Percentiles rank a stretch among this genome's conserved stretches.
phyloP scores from a whole-genome alignment of 2,329 filamentous ascomycete genomes.

The Colletotrichum sp. region DNA sequence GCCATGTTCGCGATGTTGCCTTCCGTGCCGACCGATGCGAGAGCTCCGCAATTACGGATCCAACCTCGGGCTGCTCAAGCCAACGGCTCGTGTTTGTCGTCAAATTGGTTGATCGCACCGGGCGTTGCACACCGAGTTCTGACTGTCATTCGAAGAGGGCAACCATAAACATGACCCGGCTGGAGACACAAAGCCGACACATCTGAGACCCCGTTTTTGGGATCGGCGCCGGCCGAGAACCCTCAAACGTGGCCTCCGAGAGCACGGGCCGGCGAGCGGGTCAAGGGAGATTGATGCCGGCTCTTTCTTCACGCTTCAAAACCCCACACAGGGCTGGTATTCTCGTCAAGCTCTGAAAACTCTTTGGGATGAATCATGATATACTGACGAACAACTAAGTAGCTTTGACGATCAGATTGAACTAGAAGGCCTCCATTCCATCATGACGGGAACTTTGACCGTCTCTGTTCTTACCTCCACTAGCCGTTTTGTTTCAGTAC shows the following conservation, averaged over 20 bases:
- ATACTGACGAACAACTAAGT: too few species aligned
- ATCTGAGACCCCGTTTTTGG: neutral
- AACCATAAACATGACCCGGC: accelerated
- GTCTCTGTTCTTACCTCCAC: too few species aligned
- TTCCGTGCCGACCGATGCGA: neutral
- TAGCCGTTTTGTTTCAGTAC: too few species aligned
- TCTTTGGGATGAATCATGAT: too few species aligned
- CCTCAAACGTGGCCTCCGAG: neutral
- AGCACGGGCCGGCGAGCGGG: neutral
- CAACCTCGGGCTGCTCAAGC: neutral
- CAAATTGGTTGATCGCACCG: too few species aligned
- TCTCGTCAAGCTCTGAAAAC: too few species aligned
- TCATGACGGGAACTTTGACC: too few species aligned
- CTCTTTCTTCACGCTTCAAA: too few species aligned
- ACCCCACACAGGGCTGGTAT: too few species aligned
- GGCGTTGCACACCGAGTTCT: too few species aligned
- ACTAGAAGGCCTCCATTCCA: too few species aligned
- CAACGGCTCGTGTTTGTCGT: neutral
- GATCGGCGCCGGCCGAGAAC: neutral
- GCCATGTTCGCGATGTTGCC: neutral
- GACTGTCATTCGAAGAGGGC: neutral
- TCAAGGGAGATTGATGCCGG: accelerated
- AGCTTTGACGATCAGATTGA: too few species aligned
- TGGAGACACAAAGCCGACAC: neutral
- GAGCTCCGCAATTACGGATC: neutral